Conservation (phyloP, 805 yeast species). For the Candida pseudofarinosa region DNA sequence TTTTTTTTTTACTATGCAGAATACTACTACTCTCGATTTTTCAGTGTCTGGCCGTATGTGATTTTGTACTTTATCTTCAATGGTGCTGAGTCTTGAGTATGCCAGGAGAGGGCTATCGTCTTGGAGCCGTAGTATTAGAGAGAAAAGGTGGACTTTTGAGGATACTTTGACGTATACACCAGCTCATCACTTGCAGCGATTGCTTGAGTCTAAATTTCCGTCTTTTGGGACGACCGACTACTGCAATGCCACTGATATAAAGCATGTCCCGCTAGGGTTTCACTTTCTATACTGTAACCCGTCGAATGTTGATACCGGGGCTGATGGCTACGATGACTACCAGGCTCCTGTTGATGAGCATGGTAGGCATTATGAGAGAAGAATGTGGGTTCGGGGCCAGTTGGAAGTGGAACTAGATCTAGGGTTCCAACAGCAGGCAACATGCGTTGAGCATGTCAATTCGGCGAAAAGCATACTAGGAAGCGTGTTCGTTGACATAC, state of each 20-base stretch:
- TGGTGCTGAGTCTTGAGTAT: too few species aligned
- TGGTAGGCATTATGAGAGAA: slow-evolving; percentile 40
- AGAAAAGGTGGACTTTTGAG: slow-evolving; percentile 14
- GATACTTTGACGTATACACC: slow-evolving; percentile 20
- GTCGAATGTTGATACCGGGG: slow-evolving; percentile 41
- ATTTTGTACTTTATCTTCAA: too few species aligned
- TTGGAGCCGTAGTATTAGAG: slow-evolving; percentile 19
- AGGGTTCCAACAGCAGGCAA: slow-evolving; percentile 31
- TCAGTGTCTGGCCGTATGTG: neutral
- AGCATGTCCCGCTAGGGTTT: slow-evolving; percentile 45
- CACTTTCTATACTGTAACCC: slow-evolving; percentile 71
- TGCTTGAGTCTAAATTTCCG: slow-evolving; percentile 12
- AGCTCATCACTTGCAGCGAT: slow-evolving; percentile 13
- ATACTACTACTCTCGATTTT: neutral
- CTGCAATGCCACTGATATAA: neutral
- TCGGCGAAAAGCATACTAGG: slow-evolving; percentile 31
- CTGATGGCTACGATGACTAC: slow-evolving; percentile 78
- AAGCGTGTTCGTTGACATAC: slow-evolving; percentile 51
- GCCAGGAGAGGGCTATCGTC: neutral
- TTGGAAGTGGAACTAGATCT: slow-evolving; percentile 36
- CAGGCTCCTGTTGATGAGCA: slow-evolving; percentile 53
- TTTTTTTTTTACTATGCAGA: neutral
- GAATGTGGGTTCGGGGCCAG: slow-evolving; percentile 81
- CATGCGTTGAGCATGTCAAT: slow-evolving; percentile 52
- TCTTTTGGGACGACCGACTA: too few species aligned